Evolutionary conservation across 768 basidiomycete genomes (phyloP).

Genomic region (Hydnomerulius pinastri): DNA sequence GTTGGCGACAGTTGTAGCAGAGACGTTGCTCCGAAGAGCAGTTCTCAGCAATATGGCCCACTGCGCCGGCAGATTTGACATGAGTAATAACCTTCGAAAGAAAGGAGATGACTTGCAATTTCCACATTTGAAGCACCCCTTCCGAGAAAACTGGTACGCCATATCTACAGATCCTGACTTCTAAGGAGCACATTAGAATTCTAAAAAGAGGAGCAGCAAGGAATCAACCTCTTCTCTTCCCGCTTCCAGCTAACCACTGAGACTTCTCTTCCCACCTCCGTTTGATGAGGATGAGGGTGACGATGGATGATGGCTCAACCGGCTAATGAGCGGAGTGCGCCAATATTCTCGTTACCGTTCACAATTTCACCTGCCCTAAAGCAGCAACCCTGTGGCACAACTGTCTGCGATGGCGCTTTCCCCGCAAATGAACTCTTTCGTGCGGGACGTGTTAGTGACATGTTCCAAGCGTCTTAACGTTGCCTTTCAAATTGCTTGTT

Average conservation of each 20-base stretch:
- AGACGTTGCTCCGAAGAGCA: slow-evolving; percentile 87
- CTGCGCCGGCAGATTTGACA: slow-evolving; percentile 40
- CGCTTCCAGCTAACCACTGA: slow-evolving; percentile 68
- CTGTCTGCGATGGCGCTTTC: neutral
- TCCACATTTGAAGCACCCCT: slow-evolving; percentile 93
- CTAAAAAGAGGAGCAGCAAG: slow-evolving; percentile 5
- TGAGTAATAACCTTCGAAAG: slow-evolving; percentile 11
- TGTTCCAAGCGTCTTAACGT: neutral
- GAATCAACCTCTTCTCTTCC: slow-evolving; percentile 66
- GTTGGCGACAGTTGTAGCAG: slow-evolving; percentile 93
- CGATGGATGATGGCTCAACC: slow-evolving; percentile 28
- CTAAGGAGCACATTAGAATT: slow-evolving; percentile 26
- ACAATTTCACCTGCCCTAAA: slow-evolving; percentile 37
- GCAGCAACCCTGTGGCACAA: slow-evolving; percentile 30
- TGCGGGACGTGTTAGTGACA: too few relatives aligned
- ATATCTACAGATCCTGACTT: slow-evolving; percentile 51
- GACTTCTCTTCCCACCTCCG: slow-evolving; percentile 70
- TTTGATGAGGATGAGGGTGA: slow-evolving; percentile 55
- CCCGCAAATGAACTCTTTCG: too few relatives aligned
- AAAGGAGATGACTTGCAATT: slow-evolving; percentile 60
- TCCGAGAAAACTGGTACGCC: slow-evolving; percentile 84
- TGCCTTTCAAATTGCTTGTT: slow-evolving; percentile 11
- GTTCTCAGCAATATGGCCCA: slow-evolving; percentile 92
- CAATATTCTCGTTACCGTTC: slow-evolving; percentile 8
- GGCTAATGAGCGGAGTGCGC: slow-evolving; percentile 17